A percentile compares a stretch with the other conserved stretches of the same genome.
Evolutionary conservation across 176 grass and related monocot species (phyloP).

Genomic region (Eleusine indica): DNA sequence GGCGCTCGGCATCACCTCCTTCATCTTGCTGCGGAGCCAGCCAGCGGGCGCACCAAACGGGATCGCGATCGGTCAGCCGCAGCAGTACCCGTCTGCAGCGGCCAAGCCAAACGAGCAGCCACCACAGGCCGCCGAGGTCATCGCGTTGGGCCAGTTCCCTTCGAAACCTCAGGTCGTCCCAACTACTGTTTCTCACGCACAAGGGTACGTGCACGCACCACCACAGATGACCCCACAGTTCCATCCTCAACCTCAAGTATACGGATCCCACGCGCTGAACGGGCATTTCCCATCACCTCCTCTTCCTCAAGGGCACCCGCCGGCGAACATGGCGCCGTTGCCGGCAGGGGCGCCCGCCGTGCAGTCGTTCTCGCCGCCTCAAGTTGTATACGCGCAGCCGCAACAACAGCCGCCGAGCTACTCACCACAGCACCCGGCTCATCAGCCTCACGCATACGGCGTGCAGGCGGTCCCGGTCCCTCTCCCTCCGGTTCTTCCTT

Average conservation of each 20-base stretch:
- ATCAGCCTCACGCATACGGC: neutral
- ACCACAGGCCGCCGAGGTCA: neutral
- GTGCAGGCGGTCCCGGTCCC: neutral
- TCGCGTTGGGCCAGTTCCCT: slow-evolving; percentile 22
- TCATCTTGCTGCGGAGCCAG: slow-evolving; percentile 1
- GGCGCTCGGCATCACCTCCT: slow-evolving; percentile 43
- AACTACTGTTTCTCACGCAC: neutral
- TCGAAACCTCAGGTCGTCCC: neutral
- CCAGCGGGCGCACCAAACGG: too few relatives aligned
- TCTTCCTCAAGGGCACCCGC: neutral
- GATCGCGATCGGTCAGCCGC: slow-evolving; percentile 32
- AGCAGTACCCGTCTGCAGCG: slow-evolving; percentile 3
- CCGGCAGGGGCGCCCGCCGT: neutral
- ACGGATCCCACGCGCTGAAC: neutral
- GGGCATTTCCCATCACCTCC: neutral
- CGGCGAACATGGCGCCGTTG: neutral
- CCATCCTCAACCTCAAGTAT: slow-evolving; percentile 4
- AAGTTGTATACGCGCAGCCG: neutral
- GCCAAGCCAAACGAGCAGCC: neutral
- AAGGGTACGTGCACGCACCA: neutral
- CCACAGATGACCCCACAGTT: neutral
- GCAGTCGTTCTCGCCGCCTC: neutral
- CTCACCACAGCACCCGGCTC: neutral
- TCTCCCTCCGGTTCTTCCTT: too few relatives aligned
- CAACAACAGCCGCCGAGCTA: neutral